Conservation (phyloP, 192 early-diverging fungal genomes). For the Coemansia sp. region DNA sequence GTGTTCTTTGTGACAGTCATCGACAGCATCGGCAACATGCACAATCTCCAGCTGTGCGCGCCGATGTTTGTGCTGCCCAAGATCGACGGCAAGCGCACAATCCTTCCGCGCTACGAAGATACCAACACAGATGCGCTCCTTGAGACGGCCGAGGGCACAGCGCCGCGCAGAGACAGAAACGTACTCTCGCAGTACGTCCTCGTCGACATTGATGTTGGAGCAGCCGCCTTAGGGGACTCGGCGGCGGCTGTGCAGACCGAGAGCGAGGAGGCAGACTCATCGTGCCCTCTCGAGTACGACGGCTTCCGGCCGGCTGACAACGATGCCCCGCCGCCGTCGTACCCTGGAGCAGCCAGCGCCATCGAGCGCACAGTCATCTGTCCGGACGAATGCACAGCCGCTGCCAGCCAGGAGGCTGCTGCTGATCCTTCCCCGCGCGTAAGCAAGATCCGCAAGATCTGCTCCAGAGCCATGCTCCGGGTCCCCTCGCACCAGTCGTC, state of each 20-base stretch:
- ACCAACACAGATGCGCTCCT: constrained; percentile 27
- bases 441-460: constrained; percentile 13
- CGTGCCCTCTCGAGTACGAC: constrained; percentile 31
- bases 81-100: constrained; percentile 15
- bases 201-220: constrained; percentile 19
- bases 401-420: background rate
- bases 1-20: constrained; percentile 29
- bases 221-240: background rate
- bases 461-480: constrained; percentile 25
- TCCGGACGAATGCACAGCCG: background rate
- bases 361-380: constrained; percentile 37
- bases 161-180: constrained; percentile 31
- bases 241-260: background rate
- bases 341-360: constrained; percentile 23
- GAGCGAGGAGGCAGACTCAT: constrained; percentile 2
- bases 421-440: too few relatives aligned
- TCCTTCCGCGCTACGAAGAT: constrained; percentile 49
- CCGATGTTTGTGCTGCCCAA: constrained; percentile 43
- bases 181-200: constrained; percentile 46
- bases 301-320: constrained; percentile 27
- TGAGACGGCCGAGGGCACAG: constrained; percentile 18
- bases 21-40: constrained; percentile 18
- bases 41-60: constrained; percentile 47
- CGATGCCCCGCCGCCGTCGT: constrained; percentile 28
- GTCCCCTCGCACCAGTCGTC: background rate